Evolutionary conservation across 352 stramenopile species (phyloP).

Genomic region (Thraustochytrium sp.): DNA sequence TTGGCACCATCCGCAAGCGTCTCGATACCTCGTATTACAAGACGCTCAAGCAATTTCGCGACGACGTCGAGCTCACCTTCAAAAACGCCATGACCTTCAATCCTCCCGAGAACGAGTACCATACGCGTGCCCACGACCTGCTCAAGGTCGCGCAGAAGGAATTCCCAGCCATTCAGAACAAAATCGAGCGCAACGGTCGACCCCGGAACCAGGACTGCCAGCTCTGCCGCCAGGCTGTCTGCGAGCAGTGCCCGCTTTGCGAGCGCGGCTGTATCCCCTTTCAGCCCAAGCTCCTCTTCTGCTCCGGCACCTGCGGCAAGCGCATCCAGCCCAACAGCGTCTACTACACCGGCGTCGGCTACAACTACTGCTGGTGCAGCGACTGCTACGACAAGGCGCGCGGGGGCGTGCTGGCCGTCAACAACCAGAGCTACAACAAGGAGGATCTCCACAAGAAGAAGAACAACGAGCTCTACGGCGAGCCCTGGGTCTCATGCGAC

Average conservation of each 20-base stretch:
- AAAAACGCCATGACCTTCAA: conserved; percentile 91
- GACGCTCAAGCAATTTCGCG: conserved; percentile 70
- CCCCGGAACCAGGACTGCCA: neutral
- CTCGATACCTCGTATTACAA: conserved; percentile 57
- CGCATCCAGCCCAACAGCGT: conserved; percentile 90
- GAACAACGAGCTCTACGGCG: conserved; percentile 94
- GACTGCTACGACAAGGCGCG: conserved; percentile 69
- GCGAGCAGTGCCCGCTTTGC: conserved; percentile 76
- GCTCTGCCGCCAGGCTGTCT: conserved; percentile 56
- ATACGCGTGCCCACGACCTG: conserved; percentile 70
- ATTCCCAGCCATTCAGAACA: conserved; percentile 15
- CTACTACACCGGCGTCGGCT: conserved; percentile 89
- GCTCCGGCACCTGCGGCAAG: conserved; percentile 74
- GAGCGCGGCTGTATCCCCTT: conserved; percentile 78
- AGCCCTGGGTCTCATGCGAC: conserved; percentile 95
- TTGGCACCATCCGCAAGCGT: conserved; percentile 56
- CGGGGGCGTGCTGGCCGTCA: conserved; percentile 63
- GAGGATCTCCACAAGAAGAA: conserved; percentile 90
- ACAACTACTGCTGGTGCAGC: conserved; percentile 92
- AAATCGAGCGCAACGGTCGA: neutral
- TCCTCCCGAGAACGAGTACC: conserved; percentile 86
- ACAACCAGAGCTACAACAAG: conserved; percentile 80
- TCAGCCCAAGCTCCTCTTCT: conserved; percentile 77
- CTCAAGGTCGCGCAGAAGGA: conserved; percentile 55
- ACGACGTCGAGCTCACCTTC: conserved; percentile 72